phyloP scores from a whole-genome alignment of 140 eudicot species.

The Senecio squalidus region DNA sequence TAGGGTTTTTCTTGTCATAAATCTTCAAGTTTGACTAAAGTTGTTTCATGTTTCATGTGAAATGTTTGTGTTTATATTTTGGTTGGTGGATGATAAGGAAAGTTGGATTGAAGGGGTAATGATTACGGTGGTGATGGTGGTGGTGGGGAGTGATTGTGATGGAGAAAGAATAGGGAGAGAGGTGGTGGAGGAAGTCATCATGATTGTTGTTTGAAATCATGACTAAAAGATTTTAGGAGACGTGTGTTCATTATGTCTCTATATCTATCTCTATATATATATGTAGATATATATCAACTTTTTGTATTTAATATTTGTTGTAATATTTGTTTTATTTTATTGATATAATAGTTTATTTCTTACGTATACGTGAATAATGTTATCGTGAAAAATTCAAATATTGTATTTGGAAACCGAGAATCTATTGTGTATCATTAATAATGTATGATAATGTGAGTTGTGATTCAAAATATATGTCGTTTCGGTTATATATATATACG shows the following conservation, averaged over 20 bases:
- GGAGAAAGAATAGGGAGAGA: conserved; percentile 13
- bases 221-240: conserved; percentile 28
- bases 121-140: conserved; percentile 33
- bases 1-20: conserved; percentile 31
- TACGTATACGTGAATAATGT: too few species aligned
- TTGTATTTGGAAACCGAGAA: too few species aligned
- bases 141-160: conserved; percentile 29
- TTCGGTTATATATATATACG: too few species aligned
- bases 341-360: too few species aligned
- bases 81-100: conserved; percentile 40
- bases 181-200: conserved; percentile 29
- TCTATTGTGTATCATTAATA: too few species aligned
- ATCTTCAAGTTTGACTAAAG: conserved; percentile 25
- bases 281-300: conserved; percentile 16
- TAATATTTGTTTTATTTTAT: not conserved
- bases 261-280: conserved; percentile 20
- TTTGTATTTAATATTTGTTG: conserved; percentile 4
- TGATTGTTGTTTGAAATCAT: conserved; percentile 46
- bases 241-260: conserved; percentile 13
- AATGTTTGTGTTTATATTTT: conserved; percentile 24
- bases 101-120: conserved; percentile 34
- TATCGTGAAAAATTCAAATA: too few species aligned
- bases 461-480: too few species aligned
- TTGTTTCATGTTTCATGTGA: conserved; percentile 3
- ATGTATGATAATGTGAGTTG: too few species aligned